phyloP scores from a whole-genome alignment of 2,329 filamentous ascomycete genomes.

The Epichloe amarillans region DNA sequence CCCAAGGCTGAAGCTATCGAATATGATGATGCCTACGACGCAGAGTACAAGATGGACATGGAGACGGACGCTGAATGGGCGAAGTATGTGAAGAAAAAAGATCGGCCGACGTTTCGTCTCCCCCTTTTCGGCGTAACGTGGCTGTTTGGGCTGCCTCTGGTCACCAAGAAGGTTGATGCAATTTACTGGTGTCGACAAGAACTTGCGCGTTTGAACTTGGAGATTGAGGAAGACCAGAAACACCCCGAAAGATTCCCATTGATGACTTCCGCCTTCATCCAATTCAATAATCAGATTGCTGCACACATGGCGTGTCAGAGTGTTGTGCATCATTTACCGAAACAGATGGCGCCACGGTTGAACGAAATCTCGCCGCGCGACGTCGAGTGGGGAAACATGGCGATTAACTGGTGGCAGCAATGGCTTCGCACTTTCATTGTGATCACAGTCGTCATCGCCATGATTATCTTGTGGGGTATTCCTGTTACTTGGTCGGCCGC shows the following conservation, averaged over 20 bases:
- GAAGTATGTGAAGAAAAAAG: conserved; percentile 65
- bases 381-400: conserved; percentile 96
- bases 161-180: conserved; percentile 86
- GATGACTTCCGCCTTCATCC: conserved; percentile 95
- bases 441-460: conserved; percentile 50
- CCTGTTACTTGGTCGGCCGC: conserved; percentile 81
- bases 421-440: conserved; percentile 61
- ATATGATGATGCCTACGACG: conserved; percentile 52
- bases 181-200: conserved; percentile 86
- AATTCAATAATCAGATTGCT: conserved; percentile 95
- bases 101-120: conserved; percentile 77
- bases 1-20: conserved; percentile 27
- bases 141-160: conserved; percentile 64
- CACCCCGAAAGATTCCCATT: conserved; percentile 74
- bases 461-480: conserved; percentile 82
- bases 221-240: conserved; percentile 83
- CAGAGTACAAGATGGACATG: conserved; percentile 42
- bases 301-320: conserved; percentile 97
- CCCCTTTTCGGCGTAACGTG: conserved; percentile 50
- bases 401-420: conserved; percentile 83
- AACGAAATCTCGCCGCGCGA: conserved; percentile 92
- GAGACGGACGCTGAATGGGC: conserved; percentile 62
- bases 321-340: conserved; percentile 78
- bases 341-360: conserved; percentile 81
- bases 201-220: conserved; percentile 73